Evolutionary conservation across 495 filamentous ascomycete species (phyloP), one percentile per base, ranked within the genome.

Genomic region (Xylaria grammica): DNA sequence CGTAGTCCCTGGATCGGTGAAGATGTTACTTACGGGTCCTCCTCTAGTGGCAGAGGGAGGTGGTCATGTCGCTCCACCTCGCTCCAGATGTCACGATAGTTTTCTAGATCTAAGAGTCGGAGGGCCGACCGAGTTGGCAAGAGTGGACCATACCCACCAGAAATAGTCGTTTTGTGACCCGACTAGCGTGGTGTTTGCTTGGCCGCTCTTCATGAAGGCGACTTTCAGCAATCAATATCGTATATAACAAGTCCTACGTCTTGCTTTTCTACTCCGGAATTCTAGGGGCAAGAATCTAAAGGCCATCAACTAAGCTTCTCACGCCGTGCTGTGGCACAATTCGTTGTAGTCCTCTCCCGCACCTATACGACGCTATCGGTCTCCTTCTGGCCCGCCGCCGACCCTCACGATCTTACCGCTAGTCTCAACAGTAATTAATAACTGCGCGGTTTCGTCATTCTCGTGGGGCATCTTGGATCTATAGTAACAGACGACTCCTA

Each of bases 121-220:
- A 42, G 34, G 11, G n/a, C 49, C 40, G 32, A 45, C 32, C 49
- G 38, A 40, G 60, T 50, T 58, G 53, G 53, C 45, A 55, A 30
- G 46, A 20, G 62, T 65, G 62, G 62, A 65, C 62, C 62, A 65
- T 65, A 65, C 53, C 54, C 62, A 57, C 52, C 51, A 40, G 34
- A 24, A 58, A 40, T 44, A 45, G 32, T 9, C 29, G 6, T 24
- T 56, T 64, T 38, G 50, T 30, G 56, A 60, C 30, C 44, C 26
- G 29, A 50, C 59, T 62, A 50, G 45, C 46, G 46, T 17, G 4
- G 20, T 4, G 29, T 38, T 49, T 32, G 17, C 46, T 40, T 40
- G 20, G 34, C 24, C 26, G 32, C 32, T 40, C n/a, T 42, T 30
- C 17, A 46, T 15, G 34, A 40, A 27, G 46, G 36, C 45, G 45